A percentile compares a stretch with the other conserved stretches of the same genome.
phyloP scores from a whole-genome alignment of 179 eudicot genomes.

The Heliamphora pulchella region DNA sequence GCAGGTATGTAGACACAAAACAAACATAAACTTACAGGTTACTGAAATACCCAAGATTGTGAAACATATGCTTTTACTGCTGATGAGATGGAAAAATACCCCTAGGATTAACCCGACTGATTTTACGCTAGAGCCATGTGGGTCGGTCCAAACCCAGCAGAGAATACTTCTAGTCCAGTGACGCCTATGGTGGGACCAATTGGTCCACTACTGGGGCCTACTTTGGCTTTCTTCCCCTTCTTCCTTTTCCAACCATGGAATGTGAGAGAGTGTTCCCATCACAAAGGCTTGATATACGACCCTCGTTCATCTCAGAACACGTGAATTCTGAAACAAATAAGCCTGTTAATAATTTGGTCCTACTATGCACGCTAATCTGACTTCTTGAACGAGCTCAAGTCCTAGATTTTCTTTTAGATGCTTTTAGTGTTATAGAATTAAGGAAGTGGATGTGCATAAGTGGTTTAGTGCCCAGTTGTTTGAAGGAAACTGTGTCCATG shows the following conservation, averaged over 20 bases:
- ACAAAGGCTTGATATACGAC: neutral
- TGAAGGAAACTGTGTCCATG: neutral
- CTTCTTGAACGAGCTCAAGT: neutral
- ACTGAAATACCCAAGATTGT: no score
- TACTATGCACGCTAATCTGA: neutral
- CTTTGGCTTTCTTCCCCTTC: neutral
- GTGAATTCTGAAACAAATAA: neutral
- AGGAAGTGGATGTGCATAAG: neutral
- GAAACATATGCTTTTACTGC: no score
- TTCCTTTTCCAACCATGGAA: neutral
- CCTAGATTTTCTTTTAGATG: neutral
- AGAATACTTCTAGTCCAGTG: neutral
- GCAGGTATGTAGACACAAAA: no score
- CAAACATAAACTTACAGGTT: no score
- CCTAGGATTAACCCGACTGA: no score
- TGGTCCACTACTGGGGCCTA: neutral
- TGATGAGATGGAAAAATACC: no score
- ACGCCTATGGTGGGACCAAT: neutral
- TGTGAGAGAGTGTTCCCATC: neutral
- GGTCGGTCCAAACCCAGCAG: neutral
- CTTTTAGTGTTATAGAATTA: neutral
- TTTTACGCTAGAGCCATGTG: neutral
- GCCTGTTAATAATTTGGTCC: neutral
- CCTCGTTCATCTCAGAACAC: neutral
- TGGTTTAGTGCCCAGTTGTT: neutral